Conservation (phyloP, 176 grass and related monocot genomes). For the Paspalum vaginatum region DNA sequence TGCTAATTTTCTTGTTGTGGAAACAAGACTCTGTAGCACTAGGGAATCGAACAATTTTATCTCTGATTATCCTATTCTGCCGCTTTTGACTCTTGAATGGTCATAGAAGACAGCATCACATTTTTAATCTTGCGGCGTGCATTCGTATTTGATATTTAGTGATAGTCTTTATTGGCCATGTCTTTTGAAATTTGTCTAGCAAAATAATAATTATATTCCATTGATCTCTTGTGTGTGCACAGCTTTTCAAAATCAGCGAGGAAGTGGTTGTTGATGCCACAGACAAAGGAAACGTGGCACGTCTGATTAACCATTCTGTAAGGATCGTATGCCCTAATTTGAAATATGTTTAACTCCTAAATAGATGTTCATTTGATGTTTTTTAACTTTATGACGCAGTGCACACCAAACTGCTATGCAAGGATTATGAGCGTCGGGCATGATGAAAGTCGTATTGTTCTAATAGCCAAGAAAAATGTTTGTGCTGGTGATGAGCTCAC, state of each 20-base stretch:
- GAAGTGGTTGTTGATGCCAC: slow-evolving; percentile 99
- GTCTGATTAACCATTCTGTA: slow-evolving; percentile 98
- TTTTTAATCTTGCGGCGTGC: slow-evolving; percentile 12
- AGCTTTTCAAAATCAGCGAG: slow-evolving; percentile 99
- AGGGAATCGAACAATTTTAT: slow-evolving; percentile 12
- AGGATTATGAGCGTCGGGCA: slow-evolving; percentile 98
- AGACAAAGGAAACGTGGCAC: slow-evolving; percentile 92
- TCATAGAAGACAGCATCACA: not conserved
- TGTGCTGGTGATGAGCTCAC: slow-evolving; percentile 86
- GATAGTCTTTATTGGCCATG: slow-evolving; percentile 17
- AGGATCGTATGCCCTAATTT: slow-evolving; percentile 33
- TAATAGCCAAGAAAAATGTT: slow-evolving; percentile 95
- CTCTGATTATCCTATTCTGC: not conserved
- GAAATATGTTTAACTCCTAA: slow-evolving; percentile 13
- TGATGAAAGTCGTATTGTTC: slow-evolving; percentile 93
- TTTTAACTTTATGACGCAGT: slow-evolving; percentile 55
- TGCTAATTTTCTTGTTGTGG: not conserved
- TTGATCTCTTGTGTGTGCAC: slow-evolving; percentile 16
- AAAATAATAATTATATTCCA: slow-evolving; percentile 4
- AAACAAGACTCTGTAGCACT: not conserved
- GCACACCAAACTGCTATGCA: slow-evolving; percentile 96
- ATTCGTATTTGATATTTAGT: slow-evolving; percentile 23
- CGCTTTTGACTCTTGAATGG: not conserved
- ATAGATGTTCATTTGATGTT: slow-evolving; percentile 11
- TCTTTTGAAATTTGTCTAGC: slow-evolving; percentile 16